Conservation (phyloP, 2,329 filamentous ascomycete species). For the Dendryphion nanum region DNA sequence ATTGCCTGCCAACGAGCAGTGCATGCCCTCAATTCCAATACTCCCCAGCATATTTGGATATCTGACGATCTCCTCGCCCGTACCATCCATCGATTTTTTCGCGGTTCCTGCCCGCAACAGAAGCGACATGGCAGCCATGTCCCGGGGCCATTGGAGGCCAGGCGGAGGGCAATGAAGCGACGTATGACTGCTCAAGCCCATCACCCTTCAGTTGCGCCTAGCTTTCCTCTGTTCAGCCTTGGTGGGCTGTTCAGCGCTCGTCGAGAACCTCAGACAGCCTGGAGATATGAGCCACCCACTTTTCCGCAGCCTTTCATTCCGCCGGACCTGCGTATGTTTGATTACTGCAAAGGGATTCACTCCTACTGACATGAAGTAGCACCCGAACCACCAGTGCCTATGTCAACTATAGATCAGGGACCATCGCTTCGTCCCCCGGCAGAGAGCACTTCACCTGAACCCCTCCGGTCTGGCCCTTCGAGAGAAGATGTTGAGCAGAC, state of each 20-base stretch:
- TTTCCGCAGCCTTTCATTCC: too few species aligned
- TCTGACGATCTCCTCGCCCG: conserved; percentile 55
- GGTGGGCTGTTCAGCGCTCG: conserved; percentile 27
- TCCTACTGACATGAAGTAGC: too few species aligned
- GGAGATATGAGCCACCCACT: conserved; percentile 38
- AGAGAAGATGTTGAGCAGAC: too few species aligned
- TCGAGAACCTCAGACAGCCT: conserved; percentile 19
- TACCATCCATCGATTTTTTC: conserved; percentile 53
- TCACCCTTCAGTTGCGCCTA: conserved; percentile 28
- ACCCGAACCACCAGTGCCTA: too few species aligned
- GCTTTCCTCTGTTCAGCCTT: conserved; percentile 23
- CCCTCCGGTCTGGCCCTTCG: too few species aligned
- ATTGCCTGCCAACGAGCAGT: conserved; percentile 53
- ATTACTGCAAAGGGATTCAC: too few species aligned
- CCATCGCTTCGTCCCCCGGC: too few species aligned
- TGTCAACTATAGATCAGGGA: too few species aligned
- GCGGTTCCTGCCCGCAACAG: conserved; percentile 45
- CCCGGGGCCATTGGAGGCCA: conserved; percentile 63
- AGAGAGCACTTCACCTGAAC: too few species aligned
- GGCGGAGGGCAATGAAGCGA: conserved; percentile 54
- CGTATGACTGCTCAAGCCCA: conserved; percentile 51
- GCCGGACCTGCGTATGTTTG: too few species aligned
- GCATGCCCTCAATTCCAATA: conserved; percentile 41
- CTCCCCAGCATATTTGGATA: conserved; percentile 56
- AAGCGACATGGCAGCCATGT: conserved; percentile 59